Base-by-base conservation (phyloP, 2,329 filamentous ascomycete genomes). In the Colletotrichum sp. region DNA sequence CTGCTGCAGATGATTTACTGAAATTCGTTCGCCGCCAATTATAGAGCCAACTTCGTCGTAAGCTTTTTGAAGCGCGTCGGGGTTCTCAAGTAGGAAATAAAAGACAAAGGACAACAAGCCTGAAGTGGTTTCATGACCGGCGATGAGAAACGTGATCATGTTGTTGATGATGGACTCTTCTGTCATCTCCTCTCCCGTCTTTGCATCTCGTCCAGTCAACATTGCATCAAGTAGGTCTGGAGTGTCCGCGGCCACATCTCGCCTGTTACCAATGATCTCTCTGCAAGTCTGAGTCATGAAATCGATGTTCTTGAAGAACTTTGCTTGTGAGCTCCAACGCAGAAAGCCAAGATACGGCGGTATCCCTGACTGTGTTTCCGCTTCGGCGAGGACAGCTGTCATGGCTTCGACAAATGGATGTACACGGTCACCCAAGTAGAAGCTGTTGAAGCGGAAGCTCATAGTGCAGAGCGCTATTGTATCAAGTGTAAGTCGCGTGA, bases 51-150 rank as follows among this genome's bases (percentile, higher is more conserved):
- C 1, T 26, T 64, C 34, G 5, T n/a, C 13, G 0, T 28, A 5
- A 2, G 62, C 62, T 26, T 22, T 64, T 0, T 3, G n/a, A n/a
- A 26, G 16, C 0, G 0, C 62, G 0, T 24, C 62, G 4, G 62
- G 62, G 15, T 13, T 36, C 0, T 36, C 34, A 0, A 65, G 34
- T 0, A 65, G n/a, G 18, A 1, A 39, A 44, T 65, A 65, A 0
- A 65, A 39, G 0, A 44, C 34, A 1, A 65, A 44, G 0, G 30
- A 39, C 13, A 65, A 0, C 0, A 39, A 16, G 0, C 32, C 18
- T 10, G 62, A 36, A 1, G 22, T 65, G 0, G 62, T 65, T 26
- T 65, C 62, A 1, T 65, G 62, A 8, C 62, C 34, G 1, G n/a
- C 62, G 0, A 65, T 65, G 32, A 65, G 62, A 44, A 65, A 44